These are phyloP conservation scores for Heimioporus sp. DNA, from an alignment of 768 basidiomycete genomes.

Conservation along the genomic window DNA sequence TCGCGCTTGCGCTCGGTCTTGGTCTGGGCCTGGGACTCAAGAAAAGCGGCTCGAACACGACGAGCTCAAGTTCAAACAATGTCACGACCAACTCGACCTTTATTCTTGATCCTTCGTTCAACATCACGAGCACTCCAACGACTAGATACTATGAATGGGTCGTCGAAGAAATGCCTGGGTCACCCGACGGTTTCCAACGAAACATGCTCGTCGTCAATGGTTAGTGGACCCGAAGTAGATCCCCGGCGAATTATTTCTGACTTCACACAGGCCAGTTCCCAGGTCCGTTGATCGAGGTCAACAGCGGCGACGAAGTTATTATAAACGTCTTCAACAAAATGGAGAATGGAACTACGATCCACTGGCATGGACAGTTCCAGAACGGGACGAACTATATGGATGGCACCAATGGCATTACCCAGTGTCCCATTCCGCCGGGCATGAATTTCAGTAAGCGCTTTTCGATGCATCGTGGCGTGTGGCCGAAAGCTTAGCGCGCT, in stretches of 20 bases:
- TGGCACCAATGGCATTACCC: conserved; percentile 44
- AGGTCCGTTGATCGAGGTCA: conserved; percentile 33
- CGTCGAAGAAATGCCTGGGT: conserved; percentile 35
- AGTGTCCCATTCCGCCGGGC: conserved; percentile 55
- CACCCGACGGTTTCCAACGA: conserved; percentile 42
- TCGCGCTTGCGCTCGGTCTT: conserved; percentile 28
- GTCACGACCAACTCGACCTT: conserved; percentile 28
- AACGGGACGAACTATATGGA: conserved; percentile 50
- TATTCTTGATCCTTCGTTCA: conserved; percentile 28
- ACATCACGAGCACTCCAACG: conserved; percentile 28
- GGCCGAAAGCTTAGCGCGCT: background rate
- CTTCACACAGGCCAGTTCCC: conserved; percentile 30
- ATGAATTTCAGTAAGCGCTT: conserved; percentile 34
- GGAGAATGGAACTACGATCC: conserved; percentile 31
- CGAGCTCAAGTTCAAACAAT: conserved; percentile 23
- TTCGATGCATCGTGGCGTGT: background rate
- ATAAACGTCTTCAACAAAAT: conserved; percentile 35
- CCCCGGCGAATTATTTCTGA: background rate
- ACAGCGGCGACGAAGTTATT: conserved; percentile 33
- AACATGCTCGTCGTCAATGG: conserved; percentile 50
- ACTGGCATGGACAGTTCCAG: conserved; percentile 39
- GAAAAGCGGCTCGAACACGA: conserved; percentile 15
- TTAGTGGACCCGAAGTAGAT: conserved; percentile 6
- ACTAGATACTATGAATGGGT: conserved; percentile 45
- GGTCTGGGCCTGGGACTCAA: conserved; percentile 28